phyloP scores from a whole-genome alignment of 2,329 filamentous ascomycete species.

The Cordyceps pruinosa region DNA sequence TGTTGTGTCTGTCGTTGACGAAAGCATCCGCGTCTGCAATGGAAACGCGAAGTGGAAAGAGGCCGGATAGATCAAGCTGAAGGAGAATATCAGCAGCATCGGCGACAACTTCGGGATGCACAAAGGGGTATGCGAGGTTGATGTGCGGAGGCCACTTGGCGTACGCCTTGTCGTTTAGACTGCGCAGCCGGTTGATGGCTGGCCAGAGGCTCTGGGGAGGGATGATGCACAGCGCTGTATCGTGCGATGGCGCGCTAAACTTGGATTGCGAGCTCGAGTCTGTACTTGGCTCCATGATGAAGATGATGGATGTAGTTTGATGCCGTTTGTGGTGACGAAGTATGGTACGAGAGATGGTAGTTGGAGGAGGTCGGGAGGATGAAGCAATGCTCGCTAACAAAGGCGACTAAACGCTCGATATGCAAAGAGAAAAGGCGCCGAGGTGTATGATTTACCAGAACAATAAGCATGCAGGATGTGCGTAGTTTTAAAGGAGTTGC shows the following conservation, averaged over 20 bases:
- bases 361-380: not conserved
- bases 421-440: not conserved
- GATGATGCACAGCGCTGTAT: conserved; percentile 56
- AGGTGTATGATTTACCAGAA: not conserved
- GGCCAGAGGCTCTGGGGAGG: conserved; percentile 43
- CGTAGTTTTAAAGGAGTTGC: not conserved
- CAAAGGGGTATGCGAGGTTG: conserved; percentile 62
- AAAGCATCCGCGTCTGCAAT: conserved; percentile 36
- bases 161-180: conserved; percentile 55
- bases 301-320: not conserved
- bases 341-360: not conserved
- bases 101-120: conserved; percentile 39
- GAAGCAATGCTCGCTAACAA: not conserved
- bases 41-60: not conserved
- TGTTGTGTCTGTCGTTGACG: conserved; percentile 41
- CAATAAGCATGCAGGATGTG: not conserved
- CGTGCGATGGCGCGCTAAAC: conserved; percentile 32
- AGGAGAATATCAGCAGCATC: conserved; percentile 30
- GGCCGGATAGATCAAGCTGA: conserved; percentile 12
- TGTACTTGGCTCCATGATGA: not conserved
- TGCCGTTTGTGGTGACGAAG: not conserved
- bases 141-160: conserved; percentile 60
- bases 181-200: conserved; percentile 47
- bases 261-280: not conserved
- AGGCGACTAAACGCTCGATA: not conserved